Base-by-base conservation (phyloP, 139 green algal genomes). In the Deuterostichococcus epilithicus region DNA sequence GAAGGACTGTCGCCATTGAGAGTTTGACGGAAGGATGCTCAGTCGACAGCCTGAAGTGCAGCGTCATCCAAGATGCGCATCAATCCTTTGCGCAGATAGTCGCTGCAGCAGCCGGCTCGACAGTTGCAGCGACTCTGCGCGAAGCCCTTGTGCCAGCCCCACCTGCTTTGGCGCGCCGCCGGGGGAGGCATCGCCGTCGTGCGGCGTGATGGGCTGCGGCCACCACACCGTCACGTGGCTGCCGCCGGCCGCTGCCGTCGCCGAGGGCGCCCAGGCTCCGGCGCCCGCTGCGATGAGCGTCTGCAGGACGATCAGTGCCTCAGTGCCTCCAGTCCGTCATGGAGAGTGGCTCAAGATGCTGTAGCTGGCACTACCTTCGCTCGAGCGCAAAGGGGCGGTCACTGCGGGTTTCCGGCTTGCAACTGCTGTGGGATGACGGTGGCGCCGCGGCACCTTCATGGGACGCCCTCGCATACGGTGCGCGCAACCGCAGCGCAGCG, bases 161-260 rank as follows among this genome's bases (percentile, higher is more conserved):
- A 15, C 36, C 58, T 15, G 47, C 34, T 8, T 76, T 45, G 65
- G 4, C 38, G 36, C 42, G 25, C 38, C 25, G 1, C 60, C 30
- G 1, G 52, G 63, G 0, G 25, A 35, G 25, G 39, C 5, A 32
- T 58, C 37, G 34, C 8, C 8, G 38, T 38, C 52, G 34, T 47
- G 32, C 42, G 37, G 60, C 38, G 36, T 60, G 28, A 68, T 25
- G n/a, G 68, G 38, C 33, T 33, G 60, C 25, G 83, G 86, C 84
- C 86, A 92, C 88, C 83, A 89, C 8, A 91, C 73, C 0, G 84
- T 85, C 0, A 90, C 86, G 42, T 80, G 68, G 60, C 76, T 86
- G 77, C 44, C 68, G 73, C 69, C 59, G 63, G 52, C 38, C 38
- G 70, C 42, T 0, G 86, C 82, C 15, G 84, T 88, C 6, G 88